phyloP scores from a whole-genome alignment of 139 green algal genomes.

The Micromonas commoda region DNA sequence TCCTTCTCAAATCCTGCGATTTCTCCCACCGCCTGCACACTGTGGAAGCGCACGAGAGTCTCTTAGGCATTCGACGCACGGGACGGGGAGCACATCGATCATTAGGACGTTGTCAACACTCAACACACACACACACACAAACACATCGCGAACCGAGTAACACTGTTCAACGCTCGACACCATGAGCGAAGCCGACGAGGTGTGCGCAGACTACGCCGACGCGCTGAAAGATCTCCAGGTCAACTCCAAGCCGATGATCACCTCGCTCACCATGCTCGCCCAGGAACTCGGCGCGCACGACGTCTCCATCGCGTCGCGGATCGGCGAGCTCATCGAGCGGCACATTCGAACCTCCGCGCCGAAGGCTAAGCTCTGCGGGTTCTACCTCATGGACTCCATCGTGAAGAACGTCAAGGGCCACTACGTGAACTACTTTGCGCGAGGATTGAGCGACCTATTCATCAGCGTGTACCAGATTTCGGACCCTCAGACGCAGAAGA shows the following conservation, averaged over 20 bases:
- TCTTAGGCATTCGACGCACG: too few species aligned
- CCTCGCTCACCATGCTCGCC: conserved; percentile 8
- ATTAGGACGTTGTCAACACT: too few species aligned
- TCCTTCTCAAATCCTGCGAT: too few species aligned
- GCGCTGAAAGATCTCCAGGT: conserved; percentile 5
- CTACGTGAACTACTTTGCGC: neutral
- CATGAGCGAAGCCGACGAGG: neutral
- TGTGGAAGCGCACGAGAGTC: too few species aligned
- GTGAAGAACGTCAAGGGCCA: conserved; percentile 15
- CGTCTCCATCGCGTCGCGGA: neutral
- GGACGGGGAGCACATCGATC: too few species aligned
- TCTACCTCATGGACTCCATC: conserved; percentile 12
- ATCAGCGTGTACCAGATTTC: neutral
- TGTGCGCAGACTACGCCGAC: neutral
- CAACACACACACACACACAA: too few species aligned
- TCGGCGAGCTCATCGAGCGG: neutral
- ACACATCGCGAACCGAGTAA: too few species aligned
- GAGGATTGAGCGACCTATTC: neutral
- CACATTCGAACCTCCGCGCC: neutral
- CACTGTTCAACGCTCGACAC: neutral
- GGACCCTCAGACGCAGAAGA: neutral
- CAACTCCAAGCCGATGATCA: conserved; percentile 25
- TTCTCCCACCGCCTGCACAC: too few species aligned
- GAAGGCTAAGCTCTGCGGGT: neutral
- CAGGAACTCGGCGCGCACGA: neutral